Base-by-base conservation (phyloP, 208 protist genomes). In the Leishmania tarentolae region DNA sequence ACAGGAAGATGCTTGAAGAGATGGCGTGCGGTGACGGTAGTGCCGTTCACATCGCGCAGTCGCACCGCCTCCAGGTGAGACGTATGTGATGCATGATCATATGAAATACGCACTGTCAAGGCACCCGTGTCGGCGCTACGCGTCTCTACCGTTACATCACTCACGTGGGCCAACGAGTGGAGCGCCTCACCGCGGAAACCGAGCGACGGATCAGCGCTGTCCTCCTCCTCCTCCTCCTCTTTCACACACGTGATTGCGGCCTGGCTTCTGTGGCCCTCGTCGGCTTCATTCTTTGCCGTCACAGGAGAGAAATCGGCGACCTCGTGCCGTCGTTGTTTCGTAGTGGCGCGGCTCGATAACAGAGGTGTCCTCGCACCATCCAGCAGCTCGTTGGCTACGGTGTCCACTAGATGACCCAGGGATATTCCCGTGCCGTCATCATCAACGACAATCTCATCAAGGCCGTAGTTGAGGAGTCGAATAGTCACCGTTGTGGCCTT, bases 141-240 rank as follows among this genome's bases (percentile, higher is more conserved):
- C 13, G 94, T 95, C 52, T 92, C 86, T 28, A 99, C 81, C 6
- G 83, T 86, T 19, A 98, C 84, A n/a, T 92, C 83, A 76, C 89
- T 90, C 46, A 98, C 35, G 65, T 92, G 80, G 42, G 95, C 97
- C 65, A 99, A 88, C 13, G 97, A 98, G 71, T 97, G 94, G 42
- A 99, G 87, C n/a, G 99, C 99, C 84, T 99, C 98, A 2, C 99
- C 99, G 35, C 99, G 89, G 83, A 99, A 99, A 21, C 99, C 99
- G 0, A 98, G 86, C 44, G 93, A 91, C 3, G 82, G 80, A 66
- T 88, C 85, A 56, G 65, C 42, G 52, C 61, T 50, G 40, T 53
- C 53, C 6, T 71, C 35, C 31, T 76, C 81, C 6, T 71, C 35
- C 31, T 76, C 81, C 9, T 61, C 78, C 21, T 6, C 44, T 46